phyloP scores from a whole-genome alignment of 257 asterid genomes.

The Lithospermum erythrorhizon region DNA sequence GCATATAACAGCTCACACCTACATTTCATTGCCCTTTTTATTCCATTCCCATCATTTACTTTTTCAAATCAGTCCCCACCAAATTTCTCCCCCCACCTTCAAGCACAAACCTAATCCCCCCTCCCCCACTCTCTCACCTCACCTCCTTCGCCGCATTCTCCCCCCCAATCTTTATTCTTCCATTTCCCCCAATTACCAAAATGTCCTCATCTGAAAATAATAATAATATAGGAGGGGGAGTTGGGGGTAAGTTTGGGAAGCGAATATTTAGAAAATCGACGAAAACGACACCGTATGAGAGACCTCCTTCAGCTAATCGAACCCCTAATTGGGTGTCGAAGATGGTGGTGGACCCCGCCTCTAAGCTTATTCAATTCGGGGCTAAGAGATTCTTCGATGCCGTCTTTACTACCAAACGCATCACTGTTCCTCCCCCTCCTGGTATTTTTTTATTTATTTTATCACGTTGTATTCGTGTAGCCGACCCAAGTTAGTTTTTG shows the following conservation, averaged over 20 bases:
- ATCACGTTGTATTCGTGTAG: constrained; percentile 5
- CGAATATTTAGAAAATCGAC: constrained; percentile 34
- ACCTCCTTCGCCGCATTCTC: background rate
- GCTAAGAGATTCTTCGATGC: constrained; percentile 60
- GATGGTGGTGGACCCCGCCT: constrained; percentile 81
- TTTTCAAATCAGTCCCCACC: background rate
- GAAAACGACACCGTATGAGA: constrained; percentile 74
- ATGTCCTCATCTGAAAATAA: too few species aligned
- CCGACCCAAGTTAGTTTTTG: too few species aligned
- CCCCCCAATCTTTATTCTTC: constrained; percentile 4
- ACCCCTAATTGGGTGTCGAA: constrained; percentile 62
- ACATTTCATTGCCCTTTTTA: too few species aligned
- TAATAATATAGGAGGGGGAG: constrained; percentile 28
- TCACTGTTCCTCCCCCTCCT: constrained; percentile 28
- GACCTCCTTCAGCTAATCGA: constrained; percentile 37
- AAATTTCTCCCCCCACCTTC: background rate
- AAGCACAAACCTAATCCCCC: constrained; percentile 37
- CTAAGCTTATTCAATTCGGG: constrained; percentile 50
- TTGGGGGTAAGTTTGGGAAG: constrained; percentile 74
- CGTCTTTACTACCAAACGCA: constrained; percentile 37
- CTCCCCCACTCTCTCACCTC: background rate
- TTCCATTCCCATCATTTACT: background rate
- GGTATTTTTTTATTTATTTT: background rate
- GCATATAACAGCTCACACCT: too few species aligned
- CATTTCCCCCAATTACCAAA: background rate